phyloP scores from a whole-genome alignment of 2,329 filamentous ascomycete species.

The Arthrobotrys iridis region DNA sequence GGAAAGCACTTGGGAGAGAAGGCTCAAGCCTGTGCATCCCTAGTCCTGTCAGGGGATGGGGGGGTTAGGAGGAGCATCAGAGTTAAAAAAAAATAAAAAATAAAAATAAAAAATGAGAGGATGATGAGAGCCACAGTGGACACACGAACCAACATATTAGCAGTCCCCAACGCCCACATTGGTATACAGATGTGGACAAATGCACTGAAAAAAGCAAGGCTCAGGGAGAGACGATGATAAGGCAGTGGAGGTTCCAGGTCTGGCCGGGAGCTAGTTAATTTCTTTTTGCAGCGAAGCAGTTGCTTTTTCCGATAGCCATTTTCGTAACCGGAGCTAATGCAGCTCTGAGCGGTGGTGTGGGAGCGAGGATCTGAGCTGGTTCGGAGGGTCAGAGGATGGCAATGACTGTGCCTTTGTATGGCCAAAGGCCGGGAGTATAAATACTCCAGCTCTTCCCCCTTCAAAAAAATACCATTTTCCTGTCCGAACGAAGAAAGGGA shows the following conservation, averaged over 20 bases:
- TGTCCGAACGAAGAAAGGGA: slow-evolving; percentile 45
- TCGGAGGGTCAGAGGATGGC: slow-evolving; percentile 1
- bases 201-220: slow-evolving; percentile 47
- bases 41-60: slow-evolving; percentile 19
- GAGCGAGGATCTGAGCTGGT: slow-evolving; percentile 44
- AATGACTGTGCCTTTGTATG: slow-evolving; percentile 40
- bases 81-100: too few species aligned
- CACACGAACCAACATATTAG: too few species aligned
- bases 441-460: slow-evolving; percentile 51
- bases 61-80: slow-evolving; percentile 24
- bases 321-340: slow-evolving; percentile 40
- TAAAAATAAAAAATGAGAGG: slow-evolving; percentile 11
- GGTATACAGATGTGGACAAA: too few species aligned
- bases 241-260: slow-evolving; percentile 44
- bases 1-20: neutral
- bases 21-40: slow-evolving; percentile 18
- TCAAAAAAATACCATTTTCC: slow-evolving; percentile 51
- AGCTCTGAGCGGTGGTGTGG: slow-evolving; percentile 15
- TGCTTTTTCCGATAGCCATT: slow-evolving; percentile 32
- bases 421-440: slow-evolving; percentile 47
- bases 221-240: slow-evolving; percentile 33
- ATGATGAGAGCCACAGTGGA: slow-evolving; percentile 23
- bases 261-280: slow-evolving; percentile 19
- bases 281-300: neutral
- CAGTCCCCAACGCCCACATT: too few species aligned